Conservation (phyloP, 1,284 basidiomycete genomes). For the Pyrrhoderma lamaoense region DNA sequence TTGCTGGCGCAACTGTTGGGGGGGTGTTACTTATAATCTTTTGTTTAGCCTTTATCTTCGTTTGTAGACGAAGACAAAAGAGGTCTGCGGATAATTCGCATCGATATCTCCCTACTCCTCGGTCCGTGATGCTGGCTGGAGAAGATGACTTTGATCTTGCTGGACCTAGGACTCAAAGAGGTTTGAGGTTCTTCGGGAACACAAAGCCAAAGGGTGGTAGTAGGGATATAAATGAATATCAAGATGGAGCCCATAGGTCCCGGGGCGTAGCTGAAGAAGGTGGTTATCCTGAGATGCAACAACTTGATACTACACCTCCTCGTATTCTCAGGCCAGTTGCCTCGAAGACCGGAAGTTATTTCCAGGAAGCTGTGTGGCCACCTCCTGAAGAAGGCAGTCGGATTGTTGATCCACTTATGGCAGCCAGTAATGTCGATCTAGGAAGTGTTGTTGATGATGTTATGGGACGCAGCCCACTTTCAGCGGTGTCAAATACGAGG, state of each 20-base stretch:
- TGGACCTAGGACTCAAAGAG: slow-evolving; percentile 26
- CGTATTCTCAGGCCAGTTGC: slow-evolving; percentile 36
- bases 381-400: slow-evolving; percentile 34
- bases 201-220: slow-evolving; percentile 17
- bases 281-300: slow-evolving; percentile 10
- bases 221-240: slow-evolving; percentile 5
- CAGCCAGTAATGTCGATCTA: slow-evolving; percentile 32
- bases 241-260: background rate
- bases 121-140: slow-evolving; percentile 35
- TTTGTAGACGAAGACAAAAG: slow-evolving; percentile 35
- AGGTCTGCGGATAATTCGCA: slow-evolving; percentile 29
- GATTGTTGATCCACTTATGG: slow-evolving; percentile 39
- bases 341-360: slow-evolving; percentile 40
- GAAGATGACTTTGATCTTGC: slow-evolving; percentile 38
- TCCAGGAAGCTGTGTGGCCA: slow-evolving; percentile 45
- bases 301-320: slow-evolving; percentile 23
- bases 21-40: slow-evolving; percentile 32
- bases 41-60: slow-evolving; percentile 33
- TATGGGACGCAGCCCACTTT: slow-evolving; percentile 35
- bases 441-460: slow-evolving; percentile 42
- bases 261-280: slow-evolving; percentile 13
- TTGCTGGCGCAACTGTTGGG: slow-evolving; percentile 41
- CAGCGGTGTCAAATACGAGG: slow-evolving; percentile 1
- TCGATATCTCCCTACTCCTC: slow-evolving; percentile 30
- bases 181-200: slow-evolving; percentile 28